Conservation (phyloP, 805 yeast genomes). For the Starmerella gropengiesseri region DNA sequence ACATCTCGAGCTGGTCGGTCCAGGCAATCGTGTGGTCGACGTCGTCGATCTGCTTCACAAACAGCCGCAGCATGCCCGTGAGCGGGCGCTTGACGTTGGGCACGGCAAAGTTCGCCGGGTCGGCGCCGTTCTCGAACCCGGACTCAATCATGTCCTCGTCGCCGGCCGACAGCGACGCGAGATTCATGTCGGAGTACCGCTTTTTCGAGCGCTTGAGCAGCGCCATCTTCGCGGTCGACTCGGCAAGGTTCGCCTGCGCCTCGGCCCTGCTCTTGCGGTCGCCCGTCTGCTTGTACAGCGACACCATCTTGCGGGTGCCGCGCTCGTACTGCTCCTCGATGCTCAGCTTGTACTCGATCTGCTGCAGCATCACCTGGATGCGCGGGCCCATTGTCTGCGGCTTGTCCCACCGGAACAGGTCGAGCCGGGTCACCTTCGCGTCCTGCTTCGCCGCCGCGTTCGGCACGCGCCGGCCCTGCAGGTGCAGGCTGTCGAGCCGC, state of each 20-base stretch:
- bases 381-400: conserved; percentile 81
- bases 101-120: conserved; percentile 46
- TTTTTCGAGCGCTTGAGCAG: conserved; percentile 72
- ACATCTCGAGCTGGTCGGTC: conserved; percentile 79
- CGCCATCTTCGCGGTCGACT: conserved; percentile 75
- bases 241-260: conserved; percentile 78
- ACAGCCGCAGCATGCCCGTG: conserved; percentile 65
- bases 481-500: conserved; percentile 44
- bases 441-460: conserved; percentile 4
- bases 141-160: conserved; percentile 14
- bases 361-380: conserved; percentile 91
- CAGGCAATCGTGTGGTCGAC: conserved; percentile 79
- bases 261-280: conserved; percentile 76
- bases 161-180: conserved; percentile 30
- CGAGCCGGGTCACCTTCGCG: conserved; percentile 33
- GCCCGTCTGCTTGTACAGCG: conserved; percentile 80
- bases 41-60: conserved; percentile 69
- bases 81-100: conserved; percentile 70
- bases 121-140: conserved; percentile 15
- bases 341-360: conserved; percentile 82
- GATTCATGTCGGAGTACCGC: conserved; percentile 80
- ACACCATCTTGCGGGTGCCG: conserved; percentile 82
- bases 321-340: conserved; percentile 88
- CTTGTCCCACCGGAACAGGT: conserved; percentile 81
- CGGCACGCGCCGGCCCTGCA: conserved; percentile 7